phyloP scores from a whole-genome alignment of 345 rosid genomes.

The Citrus glauca region DNA sequence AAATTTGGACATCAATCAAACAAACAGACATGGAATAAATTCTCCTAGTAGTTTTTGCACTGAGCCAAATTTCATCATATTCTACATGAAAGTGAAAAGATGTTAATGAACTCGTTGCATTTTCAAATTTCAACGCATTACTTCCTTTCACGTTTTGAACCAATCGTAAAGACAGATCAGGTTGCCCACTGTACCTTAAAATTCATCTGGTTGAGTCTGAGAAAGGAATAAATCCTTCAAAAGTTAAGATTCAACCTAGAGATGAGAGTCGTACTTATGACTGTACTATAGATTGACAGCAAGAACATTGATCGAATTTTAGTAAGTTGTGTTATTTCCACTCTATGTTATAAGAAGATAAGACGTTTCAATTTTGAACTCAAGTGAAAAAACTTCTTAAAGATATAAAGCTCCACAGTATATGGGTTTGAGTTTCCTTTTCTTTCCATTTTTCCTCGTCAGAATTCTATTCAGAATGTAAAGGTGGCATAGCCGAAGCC shows the following conservation, averaged over 20 bases:
- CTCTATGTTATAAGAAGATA: too few relatives aligned
- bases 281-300: too few relatives aligned
- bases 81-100: neutral
- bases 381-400: too few relatives aligned
- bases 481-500: too few relatives aligned
- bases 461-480: too few relatives aligned
- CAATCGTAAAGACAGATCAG: conserved; percentile 1
- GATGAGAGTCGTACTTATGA: neutral
- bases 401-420: too few relatives aligned
- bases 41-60: neutral
- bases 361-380: too few relatives aligned
- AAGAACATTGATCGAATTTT: too few relatives aligned
- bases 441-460: too few relatives aligned
- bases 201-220: conserved; percentile 43
- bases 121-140: conserved; percentile 40
- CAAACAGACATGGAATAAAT: neutral
- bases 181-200: conserved; percentile 46
- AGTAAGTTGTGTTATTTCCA: too few relatives aligned
- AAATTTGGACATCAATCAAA: neutral
- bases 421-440: too few relatives aligned
- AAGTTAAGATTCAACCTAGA: conserved; percentile 39
- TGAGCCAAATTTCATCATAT: neutral
- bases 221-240: conserved; percentile 83
- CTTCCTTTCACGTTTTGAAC: conserved; percentile 21
- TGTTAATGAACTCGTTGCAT: too few relatives aligned